Evolutionary conservation across 495 filamentous ascomycete species (phyloP).

Genomic region (Copromyces sp.): DNA sequence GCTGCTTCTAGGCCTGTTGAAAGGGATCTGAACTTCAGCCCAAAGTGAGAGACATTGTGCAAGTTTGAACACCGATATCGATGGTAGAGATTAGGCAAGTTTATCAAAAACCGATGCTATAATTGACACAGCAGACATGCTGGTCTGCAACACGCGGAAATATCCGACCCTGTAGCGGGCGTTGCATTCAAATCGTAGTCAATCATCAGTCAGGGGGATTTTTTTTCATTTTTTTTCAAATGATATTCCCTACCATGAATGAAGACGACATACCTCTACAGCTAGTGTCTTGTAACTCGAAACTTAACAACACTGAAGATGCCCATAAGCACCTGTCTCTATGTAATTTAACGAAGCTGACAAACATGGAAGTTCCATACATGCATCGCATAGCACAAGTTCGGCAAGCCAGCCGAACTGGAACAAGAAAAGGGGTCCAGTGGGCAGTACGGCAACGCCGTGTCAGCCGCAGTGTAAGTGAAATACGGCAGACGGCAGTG

Average conservation of each 20-base stretch:
- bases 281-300: neutral
- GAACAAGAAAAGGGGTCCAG: neutral
- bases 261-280: neutral
- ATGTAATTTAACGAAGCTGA: neutral
- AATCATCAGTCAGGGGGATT: too few species aligned
- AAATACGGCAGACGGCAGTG: neutral
- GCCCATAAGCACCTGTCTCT: neutral
- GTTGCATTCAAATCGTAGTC: neutral
- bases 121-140: too few species aligned
- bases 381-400: neutral
- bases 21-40: neutral
- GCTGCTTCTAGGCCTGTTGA: neutral
- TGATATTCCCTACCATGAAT: too few species aligned
- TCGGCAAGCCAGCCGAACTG: neutral
- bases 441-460: neutral
- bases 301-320: neutral
- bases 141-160: neutral
- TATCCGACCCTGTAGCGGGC: neutral
- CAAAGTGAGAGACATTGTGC: neutral
- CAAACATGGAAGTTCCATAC: neutral
- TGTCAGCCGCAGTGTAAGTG: neutral
- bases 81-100: too few species aligned
- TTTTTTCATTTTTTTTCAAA: neutral
- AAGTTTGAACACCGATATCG: neutral
- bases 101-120: too few species aligned